Percentiles rank a stretch among this genome's conserved stretches.
These are phyloP conservation scores for Pinus tabuliformis DNA, from an alignment of 75 land plant genomes.

Conservation along the genomic window DNA sequence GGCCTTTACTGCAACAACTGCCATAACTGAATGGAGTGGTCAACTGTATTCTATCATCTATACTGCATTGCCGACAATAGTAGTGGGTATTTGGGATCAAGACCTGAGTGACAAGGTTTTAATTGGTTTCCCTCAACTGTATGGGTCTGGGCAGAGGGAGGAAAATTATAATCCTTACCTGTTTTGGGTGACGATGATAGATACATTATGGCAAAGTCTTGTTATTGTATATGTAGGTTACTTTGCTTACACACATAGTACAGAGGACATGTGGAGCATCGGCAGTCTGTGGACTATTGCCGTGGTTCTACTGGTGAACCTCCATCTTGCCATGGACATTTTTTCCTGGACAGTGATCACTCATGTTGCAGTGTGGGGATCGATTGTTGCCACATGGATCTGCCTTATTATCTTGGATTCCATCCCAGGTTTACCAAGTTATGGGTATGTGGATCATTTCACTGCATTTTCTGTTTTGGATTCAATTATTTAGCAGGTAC, in stretches of 20 bases:
- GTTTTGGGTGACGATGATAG: slow-evolving; percentile 86
- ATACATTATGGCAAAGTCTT: slow-evolving; percentile 90
- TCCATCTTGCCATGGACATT: slow-evolving; percentile 84
- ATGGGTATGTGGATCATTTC: slow-evolving; percentile 49
- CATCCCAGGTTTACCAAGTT: slow-evolving; percentile 52
- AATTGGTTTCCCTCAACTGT: slow-evolving; percentile 56
- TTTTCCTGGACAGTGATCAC: slow-evolving; percentile 61
- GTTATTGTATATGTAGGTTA: slow-evolving; percentile 74
- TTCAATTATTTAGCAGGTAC: background rate
- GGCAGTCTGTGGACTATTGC: slow-evolving; percentile 85
- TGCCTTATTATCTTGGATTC: slow-evolving; percentile 69
- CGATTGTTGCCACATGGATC: slow-evolving; percentile 52
- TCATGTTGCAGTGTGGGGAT: slow-evolving; percentile 77
- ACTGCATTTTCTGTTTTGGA: slow-evolving; percentile 3
- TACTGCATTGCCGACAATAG: slow-evolving; percentile 78
- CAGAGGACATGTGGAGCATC: slow-evolving; percentile 78
- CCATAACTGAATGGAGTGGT: slow-evolving; percentile 84
- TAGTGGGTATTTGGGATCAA: slow-evolving; percentile 80
- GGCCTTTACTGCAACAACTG: slow-evolving; percentile 72
- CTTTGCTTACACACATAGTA: slow-evolving; percentile 37
- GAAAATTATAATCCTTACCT: slow-evolving; percentile 64
- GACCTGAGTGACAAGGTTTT: slow-evolving; percentile 64
- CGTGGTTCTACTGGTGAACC: slow-evolving; percentile 75
- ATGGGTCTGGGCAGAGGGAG: slow-evolving; percentile 67
- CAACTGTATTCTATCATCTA: slow-evolving; percentile 79